Base-by-base conservation (phyloP, 345 rosid genomes). In the Melastoma malabathricum region DNA sequence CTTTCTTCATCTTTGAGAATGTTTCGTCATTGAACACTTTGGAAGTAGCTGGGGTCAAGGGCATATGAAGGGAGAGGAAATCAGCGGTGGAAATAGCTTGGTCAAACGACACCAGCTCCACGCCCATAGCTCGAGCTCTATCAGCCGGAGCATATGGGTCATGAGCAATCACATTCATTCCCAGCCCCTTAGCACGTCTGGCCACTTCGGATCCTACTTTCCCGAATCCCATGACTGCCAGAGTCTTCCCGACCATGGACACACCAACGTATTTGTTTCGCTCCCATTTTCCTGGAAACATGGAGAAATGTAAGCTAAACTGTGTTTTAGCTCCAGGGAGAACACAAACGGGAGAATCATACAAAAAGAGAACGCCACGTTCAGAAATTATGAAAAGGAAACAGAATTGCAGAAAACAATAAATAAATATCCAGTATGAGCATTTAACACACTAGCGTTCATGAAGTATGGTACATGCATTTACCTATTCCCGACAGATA, bases 191-290 rank as follows among this genome's bases (percentile, higher is more conserved):
- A 43, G 71, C 73, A 18, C 68, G 75, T 52, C 75, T 47, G 15
- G 79, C 75, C 17, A 74, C 70, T 67, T 74, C 70, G n/a, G 75
- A 63, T 43, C 79, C 75, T 48, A 74, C 75, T 59, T 70, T 71
- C 43, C 79, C 75, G 50, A 70, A 74, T 3, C 75, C 79, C 75
- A 70, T 70, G 19, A 74, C 70, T 12, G 70, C 79, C 43, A 74
- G 68, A 15, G 71, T 74, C 59, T 74, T 74, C n/a, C 68, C 64
- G 39, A 71, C 75, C 17, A 74, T 67, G 0, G 75, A 71, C 15
- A 64, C 70, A 17, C 73, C 73, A 5, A 55, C 56, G 51, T 64
- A 74, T 17, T 70, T 67, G 59, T 43, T 70, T 16, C 72, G 54
- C 52, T 64, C 60, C 73, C 72, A 67, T 48, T 62, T 67, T 44